Evolutionary conservation across 441 rosid genomes (phyloP).

Genomic region (Gossypium davidsonii): DNA sequence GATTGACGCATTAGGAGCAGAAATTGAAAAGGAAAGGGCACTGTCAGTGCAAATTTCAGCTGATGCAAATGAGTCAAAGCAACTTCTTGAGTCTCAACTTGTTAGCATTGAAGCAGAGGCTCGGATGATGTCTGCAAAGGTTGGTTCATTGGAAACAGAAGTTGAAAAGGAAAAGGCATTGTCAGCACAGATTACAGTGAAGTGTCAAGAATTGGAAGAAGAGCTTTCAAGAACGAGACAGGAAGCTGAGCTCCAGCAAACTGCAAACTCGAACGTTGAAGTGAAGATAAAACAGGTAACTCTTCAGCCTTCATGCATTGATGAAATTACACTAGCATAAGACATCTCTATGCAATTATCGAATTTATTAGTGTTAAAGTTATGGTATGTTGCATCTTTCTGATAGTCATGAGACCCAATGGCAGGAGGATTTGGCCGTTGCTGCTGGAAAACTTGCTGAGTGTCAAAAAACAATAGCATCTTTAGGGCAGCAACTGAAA

Average conservation of each 20-base stretch:
- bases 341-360: background rate
- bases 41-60: conserved; percentile 29
- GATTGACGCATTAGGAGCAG: conserved; percentile 46
- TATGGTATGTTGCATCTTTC: background rate
- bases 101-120: conserved; percentile 38
- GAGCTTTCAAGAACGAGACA: conserved; percentile 10
- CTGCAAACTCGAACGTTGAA: conserved; percentile 31
- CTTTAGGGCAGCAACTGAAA: conserved; percentile 71
- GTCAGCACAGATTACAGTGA: conserved; percentile 36
- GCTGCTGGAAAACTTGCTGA: conserved; percentile 79
- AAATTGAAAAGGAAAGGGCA: conserved; percentile 45
- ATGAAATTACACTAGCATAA: background rate
- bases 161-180: conserved; percentile 42
- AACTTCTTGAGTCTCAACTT: conserved; percentile 39
- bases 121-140: conserved; percentile 37
- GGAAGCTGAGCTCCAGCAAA: conserved; percentile 45
- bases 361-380: background rate
- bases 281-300: conserved; percentile 71
- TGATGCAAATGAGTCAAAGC: conserved; percentile 39
- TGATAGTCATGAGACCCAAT: background rate
- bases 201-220: conserved; percentile 59
- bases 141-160: conserved; percentile 47
- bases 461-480: conserved; percentile 87
- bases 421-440: conserved; percentile 66
- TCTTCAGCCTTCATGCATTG: background rate